phyloP scores from a whole-genome alignment of 768 basidiomycete species.

The Phaffia tasmanica region DNA sequence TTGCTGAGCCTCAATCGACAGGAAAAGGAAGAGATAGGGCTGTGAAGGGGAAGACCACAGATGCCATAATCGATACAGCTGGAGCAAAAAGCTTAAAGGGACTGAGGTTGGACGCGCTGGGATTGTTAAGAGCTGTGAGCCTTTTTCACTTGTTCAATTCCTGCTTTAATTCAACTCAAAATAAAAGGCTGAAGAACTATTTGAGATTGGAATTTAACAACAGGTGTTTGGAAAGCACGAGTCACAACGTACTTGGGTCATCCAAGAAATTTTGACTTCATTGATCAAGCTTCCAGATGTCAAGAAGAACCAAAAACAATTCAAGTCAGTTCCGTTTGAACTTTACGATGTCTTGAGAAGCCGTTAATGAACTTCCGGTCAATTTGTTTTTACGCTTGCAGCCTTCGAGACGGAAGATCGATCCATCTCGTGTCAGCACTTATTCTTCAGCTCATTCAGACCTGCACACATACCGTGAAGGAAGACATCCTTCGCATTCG shows the following conservation, averaged over 20 bases:
- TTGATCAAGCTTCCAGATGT: slow-evolving; percentile 79
- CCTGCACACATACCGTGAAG: slow-evolving; percentile 72
- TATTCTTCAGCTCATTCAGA: slow-evolving; percentile 90
- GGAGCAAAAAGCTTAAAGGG: slow-evolving; percentile 17
- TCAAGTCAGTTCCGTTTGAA: slow-evolving; percentile 49
- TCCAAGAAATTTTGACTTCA: slow-evolving; percentile 89
- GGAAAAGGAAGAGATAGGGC: slow-evolving; percentile 44
- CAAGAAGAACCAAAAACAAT: slow-evolving; percentile 81
- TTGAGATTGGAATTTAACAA: not conserved
- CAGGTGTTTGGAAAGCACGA: slow-evolving; percentile 87
- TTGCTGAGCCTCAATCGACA: slow-evolving; percentile 49
- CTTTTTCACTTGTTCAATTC: too few species aligned
- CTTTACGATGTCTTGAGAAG: not conserved
- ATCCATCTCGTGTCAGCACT: slow-evolving; percentile 91
- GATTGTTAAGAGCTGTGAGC: slow-evolving; percentile 16
- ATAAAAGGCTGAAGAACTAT: not conserved
- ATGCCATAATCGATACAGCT: not conserved
- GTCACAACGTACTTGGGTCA: slow-evolving; percentile 87
- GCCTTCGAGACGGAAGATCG: slow-evolving; percentile 75
- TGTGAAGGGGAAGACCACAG: slow-evolving; percentile 43
- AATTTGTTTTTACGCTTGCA: slow-evolving; percentile 35
- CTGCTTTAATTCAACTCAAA: too few species aligned
- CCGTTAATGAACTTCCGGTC: not conserved
- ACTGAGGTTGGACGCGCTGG: slow-evolving; percentile 20
- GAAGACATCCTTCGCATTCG: slow-evolving; percentile 3